phyloP scores from a whole-genome alignment of 352 stramenopile species.

The Thraustochytrium sp. region DNA sequence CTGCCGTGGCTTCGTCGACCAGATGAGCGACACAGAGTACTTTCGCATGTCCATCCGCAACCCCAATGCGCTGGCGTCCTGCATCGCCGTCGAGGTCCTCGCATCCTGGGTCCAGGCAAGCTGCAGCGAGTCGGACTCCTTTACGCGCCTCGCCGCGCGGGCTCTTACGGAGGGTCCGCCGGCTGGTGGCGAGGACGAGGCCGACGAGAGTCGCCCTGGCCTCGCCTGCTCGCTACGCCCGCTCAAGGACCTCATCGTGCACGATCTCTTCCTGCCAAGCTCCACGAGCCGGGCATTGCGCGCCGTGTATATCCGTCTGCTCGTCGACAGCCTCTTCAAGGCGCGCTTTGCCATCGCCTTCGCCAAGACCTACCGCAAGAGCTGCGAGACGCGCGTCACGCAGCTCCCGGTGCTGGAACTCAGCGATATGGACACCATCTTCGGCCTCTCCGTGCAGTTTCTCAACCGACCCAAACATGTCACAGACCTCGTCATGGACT shows the following conservation, averaged over 20 bases:
- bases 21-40: not conserved
- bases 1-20: not conserved
- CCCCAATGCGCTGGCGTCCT: not conserved
- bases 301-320: constrained; percentile 87
- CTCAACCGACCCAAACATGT: constrained; percentile 84
- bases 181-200: not conserved
- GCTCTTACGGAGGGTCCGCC: not conserved
- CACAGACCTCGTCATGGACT: constrained; percentile 6
- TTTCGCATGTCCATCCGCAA: not conserved
- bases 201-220: too few relatives aligned
- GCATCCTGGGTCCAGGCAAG: not conserved
- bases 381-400: constrained; percentile 63
- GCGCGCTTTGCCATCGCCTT: constrained; percentile 87
- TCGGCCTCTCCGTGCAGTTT: constrained; percentile 92
- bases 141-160: not conserved
- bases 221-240: constrained; percentile 39
- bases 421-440: constrained; percentile 71
- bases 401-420: constrained; percentile 4
- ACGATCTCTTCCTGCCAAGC: constrained; percentile 71
- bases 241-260: constrained; percentile 66
- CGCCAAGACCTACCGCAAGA: constrained; percentile 79
- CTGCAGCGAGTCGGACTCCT: constrained; percentile 18
- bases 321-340: constrained; percentile 94
- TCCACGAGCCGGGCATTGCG: constrained; percentile 71
- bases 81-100: not conserved